Base-by-base conservation (phyloP, 306 rosid genomes). In the Alnus rubra region DNA sequence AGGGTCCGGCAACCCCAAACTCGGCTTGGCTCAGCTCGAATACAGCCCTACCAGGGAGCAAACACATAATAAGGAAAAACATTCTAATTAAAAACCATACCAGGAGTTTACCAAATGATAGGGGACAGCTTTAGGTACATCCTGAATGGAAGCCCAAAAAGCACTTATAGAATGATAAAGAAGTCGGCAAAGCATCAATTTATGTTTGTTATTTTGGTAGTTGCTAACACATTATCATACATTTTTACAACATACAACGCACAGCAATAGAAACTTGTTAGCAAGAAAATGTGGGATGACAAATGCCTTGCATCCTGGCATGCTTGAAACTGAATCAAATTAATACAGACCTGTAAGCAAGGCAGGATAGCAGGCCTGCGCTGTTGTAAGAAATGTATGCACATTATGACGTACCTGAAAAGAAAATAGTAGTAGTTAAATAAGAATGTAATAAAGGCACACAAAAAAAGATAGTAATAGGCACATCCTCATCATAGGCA, bases 391-490 rank as follows among this genome's bases (percentile, higher is more conserved):
- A 86, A 95, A 82, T 95, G 97, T 78, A 95, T 91, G 90, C 99
- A 95, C 99, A 95, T 95, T 86, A 95, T 82, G 74, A 95, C 99
- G 83, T 95, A 95, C 92, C 99, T 95, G 99, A 83, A 88, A 87
- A 44, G 71, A 81, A 52, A 80, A 76, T 47, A 42, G 53, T 2
- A 80, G 76, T 53, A 82, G 81, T 75, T 50, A 35, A 14, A 37
- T 52, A 50, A 74, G n/a, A 76, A 28, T 10, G 56, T 13, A 69
- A 48, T 37, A 23, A 30, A 1, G 35, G 14, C 69, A 23, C 72
- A 68, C 45, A 70, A 14, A 33, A 37, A 79, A 49, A 49, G 52
- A 49, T 49, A 49, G 52, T 10, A 5, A 39, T 9, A 30, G 55
- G 37, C 50, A 52, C 64, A n/a, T 59, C 23, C 3, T 44, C 30